Percentiles rank a stretch among this genome's conserved stretches.
These are phyloP conservation scores for Diplodia corticola DNA, from an alignment of 2,329 filamentous ascomycete genomes.

Conservation along the genomic window DNA sequence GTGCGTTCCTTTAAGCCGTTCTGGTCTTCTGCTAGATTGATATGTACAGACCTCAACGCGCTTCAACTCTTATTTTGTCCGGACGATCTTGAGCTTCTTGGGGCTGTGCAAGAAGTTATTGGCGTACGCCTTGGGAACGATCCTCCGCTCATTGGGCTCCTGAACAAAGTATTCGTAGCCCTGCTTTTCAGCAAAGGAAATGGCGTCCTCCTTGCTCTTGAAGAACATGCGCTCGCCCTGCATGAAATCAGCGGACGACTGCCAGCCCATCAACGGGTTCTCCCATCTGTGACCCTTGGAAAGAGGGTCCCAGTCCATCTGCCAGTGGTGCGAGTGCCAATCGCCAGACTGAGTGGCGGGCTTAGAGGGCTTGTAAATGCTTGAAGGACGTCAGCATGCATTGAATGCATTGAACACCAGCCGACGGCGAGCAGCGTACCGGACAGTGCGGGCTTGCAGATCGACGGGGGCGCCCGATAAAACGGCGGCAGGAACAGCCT, in stretches of 20 bases:
- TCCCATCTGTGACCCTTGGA: conserved; percentile 95
- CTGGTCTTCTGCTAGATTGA: not conserved
- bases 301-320: conserved; percentile 98
- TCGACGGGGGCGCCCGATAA: conserved; percentile 92
- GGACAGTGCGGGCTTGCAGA: conserved; percentile 88
- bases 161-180: conserved; percentile 99
- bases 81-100: conserved; percentile 79
- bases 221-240: conserved; percentile 91
- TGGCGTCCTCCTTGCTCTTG: conserved; percentile 90
- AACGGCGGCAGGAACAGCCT: conserved; percentile 75
- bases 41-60: conserved; percentile 12
- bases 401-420: conserved; percentile 27
- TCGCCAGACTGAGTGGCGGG: conserved; percentile 94
- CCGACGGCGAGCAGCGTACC: conserved; percentile 57
- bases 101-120: conserved; percentile 90
- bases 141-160: conserved; percentile 86
- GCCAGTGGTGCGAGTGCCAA: conserved; percentile 83
- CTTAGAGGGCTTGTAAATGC: conserved; percentile 89
- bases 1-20: not conserved
- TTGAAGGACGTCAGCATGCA: conserved; percentile 41
- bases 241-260: conserved; percentile 92
- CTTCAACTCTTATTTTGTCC: conserved; percentile 64
- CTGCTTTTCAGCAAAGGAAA: conserved; percentile 95
- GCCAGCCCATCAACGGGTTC: conserved; percentile 98
- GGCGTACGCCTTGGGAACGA: conserved; percentile 90